Percentiles rank a stretch among this genome's conserved stretches.
Evolutionary conservation across 2,329 filamentous ascomycete genomes (phyloP).

Genomic region (Didymella pomorum): DNA sequence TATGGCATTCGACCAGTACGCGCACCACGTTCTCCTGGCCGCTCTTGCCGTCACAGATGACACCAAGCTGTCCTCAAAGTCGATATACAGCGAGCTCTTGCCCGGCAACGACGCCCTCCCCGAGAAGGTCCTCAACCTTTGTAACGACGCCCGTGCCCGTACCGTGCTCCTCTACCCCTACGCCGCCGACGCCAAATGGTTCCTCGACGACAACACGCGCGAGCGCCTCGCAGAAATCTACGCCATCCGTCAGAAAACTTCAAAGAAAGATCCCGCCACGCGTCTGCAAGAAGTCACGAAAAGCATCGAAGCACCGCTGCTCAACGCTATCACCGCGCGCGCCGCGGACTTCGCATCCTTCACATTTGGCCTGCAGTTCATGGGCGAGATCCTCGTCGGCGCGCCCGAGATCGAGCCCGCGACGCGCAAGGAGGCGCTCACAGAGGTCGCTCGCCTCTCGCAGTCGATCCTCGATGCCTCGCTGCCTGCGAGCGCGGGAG

Average conservation of each 20-base stretch:
- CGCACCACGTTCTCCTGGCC: slow-evolving; percentile 81
- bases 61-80: slow-evolving; percentile 85
- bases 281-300: slow-evolving; percentile 79
- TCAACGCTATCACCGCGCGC: slow-evolving; percentile 75
- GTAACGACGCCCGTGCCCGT: slow-evolving; percentile 70
- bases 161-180: slow-evolving; percentile 82
- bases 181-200: slow-evolving; percentile 68
- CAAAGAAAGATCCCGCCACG: slow-evolving; percentile 85
- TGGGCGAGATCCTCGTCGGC: slow-evolving; percentile 81
- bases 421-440: slow-evolving; percentile 65
- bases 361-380: slow-evolving; percentile 85
- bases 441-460: slow-evolving; percentile 65
- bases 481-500: slow-evolving; percentile 41
- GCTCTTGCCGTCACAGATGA: slow-evolving; percentile 94
- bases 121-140: slow-evolving; percentile 70
- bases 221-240: slow-evolving; percentile 79
- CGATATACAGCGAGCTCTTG: slow-evolving; percentile 86
- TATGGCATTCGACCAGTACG: slow-evolving; percentile 82
- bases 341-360: slow-evolving; percentile 74
- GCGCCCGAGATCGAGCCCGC: slow-evolving; percentile 74
- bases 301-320: slow-evolving; percentile 75
- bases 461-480: slow-evolving; percentile 45
- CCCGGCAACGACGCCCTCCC: slow-evolving; percentile 60
- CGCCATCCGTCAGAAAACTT: slow-evolving; percentile 80
- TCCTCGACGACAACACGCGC: slow-evolving; percentile 69